phyloP scores from a whole-genome alignment of 495 filamentous ascomycete species.

The Pseudotulostoma volvatum region DNA sequence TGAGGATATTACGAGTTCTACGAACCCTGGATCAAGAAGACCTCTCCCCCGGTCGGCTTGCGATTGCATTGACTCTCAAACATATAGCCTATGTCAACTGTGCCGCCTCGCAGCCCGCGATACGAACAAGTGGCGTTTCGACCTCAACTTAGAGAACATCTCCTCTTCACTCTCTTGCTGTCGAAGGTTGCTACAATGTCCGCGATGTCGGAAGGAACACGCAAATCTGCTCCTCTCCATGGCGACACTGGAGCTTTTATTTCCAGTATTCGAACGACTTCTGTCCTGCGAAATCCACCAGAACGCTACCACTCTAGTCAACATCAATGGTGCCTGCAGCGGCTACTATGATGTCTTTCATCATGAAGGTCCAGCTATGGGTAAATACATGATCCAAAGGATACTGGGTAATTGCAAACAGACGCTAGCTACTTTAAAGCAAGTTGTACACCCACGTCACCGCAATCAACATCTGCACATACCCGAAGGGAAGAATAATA shows the following conservation, averaged over 20 bases:
- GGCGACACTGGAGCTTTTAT: constrained; percentile 18
- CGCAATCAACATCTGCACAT: too few species aligned
- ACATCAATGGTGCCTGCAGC: too few species aligned
- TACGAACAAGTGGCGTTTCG: constrained; percentile 18
- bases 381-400: too few species aligned
- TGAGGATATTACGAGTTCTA: constrained; percentile 16
- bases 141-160: constrained; percentile 23
- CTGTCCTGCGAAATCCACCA: constrained; percentile 15
- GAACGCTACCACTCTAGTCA: too few species aligned
- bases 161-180: constrained; percentile 19
- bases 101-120: constrained; percentile 19
- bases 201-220: constrained; percentile 20
- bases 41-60: constrained; percentile 16
- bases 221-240: constrained; percentile 18
- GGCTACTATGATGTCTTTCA: too few species aligned
- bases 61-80: constrained; percentile 21
- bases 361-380: too few species aligned
- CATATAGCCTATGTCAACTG: constrained; percentile 21
- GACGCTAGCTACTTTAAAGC: too few species aligned
- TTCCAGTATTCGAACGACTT: constrained; percentile 24
- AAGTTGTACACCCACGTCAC: too few species aligned
- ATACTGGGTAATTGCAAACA: too few species aligned
- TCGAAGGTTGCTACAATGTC: constrained; percentile 22
- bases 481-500: too few species aligned
- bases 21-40: constrained; percentile 6